Base-by-base conservation (phyloP, 495 filamentous ascomycete genomes). In the Penicillium cinerascens region DNA sequence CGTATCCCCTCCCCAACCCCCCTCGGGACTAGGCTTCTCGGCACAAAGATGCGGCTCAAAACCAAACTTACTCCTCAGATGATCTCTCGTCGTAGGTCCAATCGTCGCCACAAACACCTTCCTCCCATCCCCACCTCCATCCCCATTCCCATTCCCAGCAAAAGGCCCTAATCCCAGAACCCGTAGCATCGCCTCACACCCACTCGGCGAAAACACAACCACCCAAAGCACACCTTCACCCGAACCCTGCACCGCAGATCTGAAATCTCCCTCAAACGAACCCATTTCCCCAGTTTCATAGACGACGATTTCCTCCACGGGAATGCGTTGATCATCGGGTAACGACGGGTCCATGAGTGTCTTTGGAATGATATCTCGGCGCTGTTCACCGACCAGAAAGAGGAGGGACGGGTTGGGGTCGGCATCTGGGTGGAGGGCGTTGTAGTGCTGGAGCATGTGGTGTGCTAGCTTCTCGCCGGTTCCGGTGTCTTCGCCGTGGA, bases 151-250 rank as follows among this genome's bases (percentile, higher is more conserved):
- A 39, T 17, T 49, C 33, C 52, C 51, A 43, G 0, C 45, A 54
- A 62, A 59, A 2, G 60, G 57, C 4, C 63, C 54, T 8, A 63
- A 7, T 16, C 73, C 81, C 58, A 96, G 65, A 27, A 77, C 80
- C 47, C 79, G 70, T 5, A 97, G 73, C 87, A 96, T 88, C 59
- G 82, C 84, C 66, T 87, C 84, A 58, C 89, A 93, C 2, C 89
- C 92, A 17, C 86, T 91, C 1, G 93, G 91, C 37, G 92, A 97
- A 60, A 99, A 99, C 7, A 97, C 87, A 11, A 96, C 88, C 1
- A 92, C 84, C 92, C 93, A 97, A 57, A 86, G 77, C 27, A 49
- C 58, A 26, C 37, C 16, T 7, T 39, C 18, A 39, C 15, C 37
- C 4, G 60, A 61, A 16, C 13, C 44, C 47, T 22, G 11, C 18